These are phyloP conservation scores for Aspergillus niger DNA, from an alignment of 2,329 filamentous ascomycete genomes.

Conservation along the genomic window DNA sequence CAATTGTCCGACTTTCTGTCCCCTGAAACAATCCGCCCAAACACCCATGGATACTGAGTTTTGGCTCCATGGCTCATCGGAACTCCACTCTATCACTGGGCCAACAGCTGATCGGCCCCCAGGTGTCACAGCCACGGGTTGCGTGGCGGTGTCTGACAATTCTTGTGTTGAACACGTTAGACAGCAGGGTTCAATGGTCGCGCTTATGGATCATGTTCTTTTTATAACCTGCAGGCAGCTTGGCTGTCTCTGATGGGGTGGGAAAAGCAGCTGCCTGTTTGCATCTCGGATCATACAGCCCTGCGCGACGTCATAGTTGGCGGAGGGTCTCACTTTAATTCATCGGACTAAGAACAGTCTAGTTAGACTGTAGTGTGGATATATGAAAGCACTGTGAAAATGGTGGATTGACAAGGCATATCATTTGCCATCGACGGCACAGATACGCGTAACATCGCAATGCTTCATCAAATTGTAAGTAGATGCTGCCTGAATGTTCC, in stretches of 20 bases:
- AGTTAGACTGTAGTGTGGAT: neutral
- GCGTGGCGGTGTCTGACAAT: constrained; percentile 12
- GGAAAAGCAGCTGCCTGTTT: constrained; percentile 1
- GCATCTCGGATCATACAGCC: neutral
- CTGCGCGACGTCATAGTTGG: neutral
- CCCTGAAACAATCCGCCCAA: constrained; percentile 12
- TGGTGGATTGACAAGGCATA: neutral
- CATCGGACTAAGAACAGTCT: neutral
- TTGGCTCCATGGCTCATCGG: constrained; percentile 14
- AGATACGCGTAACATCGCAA: neutral
- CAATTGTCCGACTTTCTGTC: constrained; percentile 1
- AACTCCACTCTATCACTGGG: constrained; percentile 22
- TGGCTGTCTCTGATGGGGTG: neutral
- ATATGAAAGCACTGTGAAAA: neutral
- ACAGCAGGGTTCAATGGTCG: neutral
- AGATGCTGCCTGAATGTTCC: neutral
- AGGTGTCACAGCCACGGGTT: constrained; percentile 18
- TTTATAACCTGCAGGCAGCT: constrained; percentile 13
- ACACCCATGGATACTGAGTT: constrained; percentile 10
- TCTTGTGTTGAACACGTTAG: neutral
- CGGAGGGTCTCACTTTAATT: neutral
- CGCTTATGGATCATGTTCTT: constrained; percentile 6
- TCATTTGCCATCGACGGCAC: neutral
- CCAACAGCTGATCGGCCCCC: constrained; percentile 15
- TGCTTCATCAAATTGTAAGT: neutral